phyloP scores from a whole-genome alignment of 805 yeast genomes.

The Nakazawaea pomicola region DNA sequence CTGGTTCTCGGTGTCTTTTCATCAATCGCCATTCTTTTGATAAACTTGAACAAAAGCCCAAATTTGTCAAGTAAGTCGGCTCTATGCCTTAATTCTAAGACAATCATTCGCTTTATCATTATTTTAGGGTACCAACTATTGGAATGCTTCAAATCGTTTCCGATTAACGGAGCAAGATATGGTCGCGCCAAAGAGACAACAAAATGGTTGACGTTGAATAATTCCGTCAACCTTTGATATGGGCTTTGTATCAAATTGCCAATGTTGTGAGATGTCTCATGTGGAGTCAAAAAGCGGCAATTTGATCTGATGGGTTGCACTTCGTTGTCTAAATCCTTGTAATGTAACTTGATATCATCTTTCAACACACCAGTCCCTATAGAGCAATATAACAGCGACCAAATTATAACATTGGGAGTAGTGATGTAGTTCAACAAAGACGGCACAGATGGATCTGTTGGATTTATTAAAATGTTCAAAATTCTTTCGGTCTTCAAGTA shows the following conservation, averaged over 20 bases:
- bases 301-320: conserved; percentile 34
- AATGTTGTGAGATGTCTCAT: conserved; percentile 32
- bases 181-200: conserved; percentile 91
- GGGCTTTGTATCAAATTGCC: conserved; percentile 44
- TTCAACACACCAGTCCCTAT: conserved; percentile 69
- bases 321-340: conserved; percentile 48
- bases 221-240: conserved; percentile 81
- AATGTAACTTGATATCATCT: conserved; percentile 54
- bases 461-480: conserved; percentile 80
- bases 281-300: conserved; percentile 36
- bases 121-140: conserved; percentile 29
- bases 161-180: conserved; percentile 83
- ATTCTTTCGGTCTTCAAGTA: conserved; percentile 72
- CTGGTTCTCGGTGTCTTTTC: conserved; percentile 79
- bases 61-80: conserved; percentile 73
- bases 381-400: conserved; percentile 88
- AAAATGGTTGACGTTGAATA: conserved; percentile 92
- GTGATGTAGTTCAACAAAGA: conserved; percentile 81
- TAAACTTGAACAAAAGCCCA: conserved; percentile 64
- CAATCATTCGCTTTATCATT: conserved; percentile 49
- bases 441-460: conserved; percentile 67
- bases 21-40: conserved; percentile 78
- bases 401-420: conserved; percentile 84
- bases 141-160: conserved; percentile 73
- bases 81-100: conserved; percentile 81